Conservation (phyloP, 1,139 yeast species). For the Candida tropicalis region DNA sequence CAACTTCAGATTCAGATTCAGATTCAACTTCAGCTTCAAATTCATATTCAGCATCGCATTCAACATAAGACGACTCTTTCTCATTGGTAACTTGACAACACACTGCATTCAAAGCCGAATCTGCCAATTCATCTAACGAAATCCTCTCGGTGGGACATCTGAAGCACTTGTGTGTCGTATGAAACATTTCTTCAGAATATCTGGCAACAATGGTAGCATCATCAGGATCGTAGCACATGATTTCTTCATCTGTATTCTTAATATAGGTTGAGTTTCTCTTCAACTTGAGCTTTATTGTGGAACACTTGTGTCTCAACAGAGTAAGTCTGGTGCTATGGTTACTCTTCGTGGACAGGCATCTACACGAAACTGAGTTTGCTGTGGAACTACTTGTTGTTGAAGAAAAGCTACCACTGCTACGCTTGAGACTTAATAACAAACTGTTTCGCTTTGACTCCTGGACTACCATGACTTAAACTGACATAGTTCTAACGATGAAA, state of each 20-base stretch:
- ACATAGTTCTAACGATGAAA: too few relatives aligned
- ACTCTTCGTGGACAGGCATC: not conserved
- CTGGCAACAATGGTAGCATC: conserved; percentile 10
- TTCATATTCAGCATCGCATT: not conserved
- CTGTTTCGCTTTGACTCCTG: not conserved
- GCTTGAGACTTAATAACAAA: not conserved
- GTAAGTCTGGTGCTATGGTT: not conserved
- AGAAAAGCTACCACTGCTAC: not conserved
- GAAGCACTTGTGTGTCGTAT: too few relatives aligned
- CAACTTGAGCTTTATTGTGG: not conserved
- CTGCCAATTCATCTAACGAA: conserved; percentile 7
- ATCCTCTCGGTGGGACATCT: conserved; percentile 4
- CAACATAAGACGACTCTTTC: not conserved
- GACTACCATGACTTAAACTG: not conserved
- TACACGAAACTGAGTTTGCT: not conserved
- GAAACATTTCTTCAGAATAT: not conserved
- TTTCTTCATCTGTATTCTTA: not conserved
- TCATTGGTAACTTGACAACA: not conserved
- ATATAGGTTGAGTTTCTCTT: not conserved
- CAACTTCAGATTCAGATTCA: not conserved
- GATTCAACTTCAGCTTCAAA: too few relatives aligned
- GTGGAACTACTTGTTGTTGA: not conserved
- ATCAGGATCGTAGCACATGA: conserved; percentile 4
- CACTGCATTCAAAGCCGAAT: not conserved
- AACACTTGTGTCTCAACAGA: not conserved